Evolutionary conservation across 139 green algal genomes (phyloP).

Genomic region (Penium margaritaceum): DNA sequence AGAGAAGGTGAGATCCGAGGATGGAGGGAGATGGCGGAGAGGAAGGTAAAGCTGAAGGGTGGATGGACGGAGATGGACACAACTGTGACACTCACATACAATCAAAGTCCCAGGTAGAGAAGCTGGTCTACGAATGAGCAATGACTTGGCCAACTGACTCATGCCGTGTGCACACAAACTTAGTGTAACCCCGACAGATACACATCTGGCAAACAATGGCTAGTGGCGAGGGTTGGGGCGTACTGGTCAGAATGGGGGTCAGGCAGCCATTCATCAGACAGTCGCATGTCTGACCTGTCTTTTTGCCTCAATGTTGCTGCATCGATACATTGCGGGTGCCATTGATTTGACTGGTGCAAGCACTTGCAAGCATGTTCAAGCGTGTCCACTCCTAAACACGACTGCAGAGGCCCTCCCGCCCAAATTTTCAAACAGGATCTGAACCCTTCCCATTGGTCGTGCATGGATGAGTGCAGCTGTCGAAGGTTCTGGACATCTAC

Average conservation of each 20-base stretch:
- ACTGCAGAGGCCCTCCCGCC: background rate
- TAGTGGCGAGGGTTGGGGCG: no score
- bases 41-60: no score
- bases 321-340: no score
- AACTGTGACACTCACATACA: no score
- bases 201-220: no score
- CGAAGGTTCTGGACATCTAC: constrained; percentile 42
- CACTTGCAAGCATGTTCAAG: no score
- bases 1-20: constrained; percentile 18
- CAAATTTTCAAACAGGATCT: background rate
- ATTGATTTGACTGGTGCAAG: no score
- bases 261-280: no score
- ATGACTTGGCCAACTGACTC: background rate
- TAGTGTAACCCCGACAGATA: no score
- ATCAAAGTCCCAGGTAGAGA: no score
- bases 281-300: background rate
- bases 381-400: background rate
- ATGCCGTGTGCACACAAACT: background rate
- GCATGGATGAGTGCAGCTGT: constrained; percentile 7
- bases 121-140: background rate
- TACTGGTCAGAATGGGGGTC: no score
- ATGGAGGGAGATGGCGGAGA: background rate
- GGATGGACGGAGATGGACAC: no score
- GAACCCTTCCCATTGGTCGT: background rate
- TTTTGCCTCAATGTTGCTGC: background rate